Evolutionary conservation across 495 filamentous ascomycete genomes (phyloP), one percentile per base, ranked within the genome.

Genomic region (Penicillium subrubescens): DNA sequence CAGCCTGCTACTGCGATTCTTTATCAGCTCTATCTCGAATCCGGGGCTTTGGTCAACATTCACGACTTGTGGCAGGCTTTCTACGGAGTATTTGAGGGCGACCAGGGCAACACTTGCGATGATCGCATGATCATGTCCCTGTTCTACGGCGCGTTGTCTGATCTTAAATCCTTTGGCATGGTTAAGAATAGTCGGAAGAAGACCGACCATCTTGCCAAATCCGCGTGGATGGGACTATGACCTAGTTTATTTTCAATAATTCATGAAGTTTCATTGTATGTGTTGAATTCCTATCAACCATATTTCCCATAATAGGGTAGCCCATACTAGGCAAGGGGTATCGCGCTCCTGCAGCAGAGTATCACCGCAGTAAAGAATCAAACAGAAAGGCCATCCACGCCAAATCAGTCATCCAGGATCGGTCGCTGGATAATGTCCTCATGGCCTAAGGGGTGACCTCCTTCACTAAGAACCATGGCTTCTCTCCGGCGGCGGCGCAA

Each of bases 31-130:
- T 97, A 96, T 74, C 84, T 94, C 19, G 94, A 98, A 77, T 91
- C 93, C 0, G 94, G 94, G 5, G 84, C 89, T 7, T 75, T 97
- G 52, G 88, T 99, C 69, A 99, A 99, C 72, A 87, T 91, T 7
- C 88, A 88, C 48, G 95, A 99, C 76, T 75, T 99, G 25, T 97
- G 92, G 92, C 86, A 89, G 25, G 92, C 95, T 2, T 98, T 96
- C 73, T 84, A 87, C 63, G 87, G 87, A 6, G 86, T 96, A 10
- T 81, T 94, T 48, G 88, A 88, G 35, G 86, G 86, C 10, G 89
- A 89, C 6, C 80, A 86, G 14, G 79, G 79, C 1, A 78, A 84
- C 8, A 77, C 81, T 21, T 79, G 82, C 41, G 72, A 83, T 65
- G 70, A 78, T 53, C 80, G 83, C 58, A 71, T 81, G 34, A 81